Evolutionary conservation across 345 rosid genomes (phyloP).

Genomic region (Arabis hirsuta): DNA sequence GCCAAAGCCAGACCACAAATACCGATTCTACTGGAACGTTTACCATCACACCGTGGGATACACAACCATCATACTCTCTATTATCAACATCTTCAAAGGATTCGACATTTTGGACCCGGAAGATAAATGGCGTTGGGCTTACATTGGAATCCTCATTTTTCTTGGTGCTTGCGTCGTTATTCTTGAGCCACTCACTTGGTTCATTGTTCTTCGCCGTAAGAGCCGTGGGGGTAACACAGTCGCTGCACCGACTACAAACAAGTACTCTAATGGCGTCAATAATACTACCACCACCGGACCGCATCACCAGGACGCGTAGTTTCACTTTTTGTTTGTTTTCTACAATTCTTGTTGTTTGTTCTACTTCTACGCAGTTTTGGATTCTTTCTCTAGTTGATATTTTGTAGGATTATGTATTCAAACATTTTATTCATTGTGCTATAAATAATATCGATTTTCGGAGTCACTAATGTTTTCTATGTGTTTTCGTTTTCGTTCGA

Average conservation of each 20-base stretch:
- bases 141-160: conserved; percentile 58
- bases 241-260: conserved; percentile 36
- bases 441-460: conserved; percentile 13
- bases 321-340: conserved; percentile 1
- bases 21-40: conserved; percentile 80
- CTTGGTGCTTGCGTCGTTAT: conserved; percentile 54
- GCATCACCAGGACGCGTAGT: conserved; percentile 45
- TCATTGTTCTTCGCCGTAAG: conserved; percentile 65
- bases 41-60: conserved; percentile 86
- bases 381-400: conserved; percentile 24
- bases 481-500: not conserved
- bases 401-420: conserved; percentile 27
- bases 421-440: conserved; percentile 38
- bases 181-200: conserved; percentile 79
- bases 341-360: conserved; percentile 25
- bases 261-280: conserved; percentile 46
- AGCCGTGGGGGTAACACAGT: conserved; percentile 41
- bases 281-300: conserved; percentile 44
- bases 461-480: conserved; percentile 9
- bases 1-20: conserved; percentile 90
- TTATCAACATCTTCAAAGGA: conserved; percentile 71
- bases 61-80: conserved; percentile 59
- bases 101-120: conserved; percentile 61
- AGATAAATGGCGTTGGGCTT: conserved; percentile 64
- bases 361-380: conserved; percentile 31